Evolutionary conservation across 1,284 basidiomycete genomes (phyloP).

Genomic region (Wolfiporia cocos): DNA sequence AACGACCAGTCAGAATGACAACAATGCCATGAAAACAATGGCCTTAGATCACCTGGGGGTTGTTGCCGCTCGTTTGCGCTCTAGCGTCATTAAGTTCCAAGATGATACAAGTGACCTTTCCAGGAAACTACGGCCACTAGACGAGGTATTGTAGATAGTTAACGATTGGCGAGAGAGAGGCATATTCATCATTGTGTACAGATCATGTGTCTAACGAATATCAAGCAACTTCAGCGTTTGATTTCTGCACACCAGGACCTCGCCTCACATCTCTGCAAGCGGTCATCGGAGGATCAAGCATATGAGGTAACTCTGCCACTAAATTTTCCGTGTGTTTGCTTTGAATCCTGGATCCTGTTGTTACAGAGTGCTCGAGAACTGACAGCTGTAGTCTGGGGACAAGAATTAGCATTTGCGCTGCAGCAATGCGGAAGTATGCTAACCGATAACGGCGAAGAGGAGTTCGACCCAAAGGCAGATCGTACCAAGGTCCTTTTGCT

Average conservation of each 20-base stretch:
- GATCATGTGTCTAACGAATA: slow-evolving; percentile 50
- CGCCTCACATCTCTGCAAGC: slow-evolving; percentile 56
- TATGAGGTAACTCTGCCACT: slow-evolving; percentile 51
- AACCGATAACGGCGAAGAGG: slow-evolving; percentile 27
- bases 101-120: slow-evolving; percentile 10
- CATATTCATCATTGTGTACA: slow-evolving; percentile 29
- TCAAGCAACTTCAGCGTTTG: slow-evolving; percentile 51
- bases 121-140: slow-evolving; percentile 48
- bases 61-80: slow-evolving; percentile 80
- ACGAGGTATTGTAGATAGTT: slow-evolving; percentile 51
- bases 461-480: slow-evolving; percentile 20
- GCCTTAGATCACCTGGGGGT: slow-evolving; percentile 90
- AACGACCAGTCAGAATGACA: slow-evolving; percentile 55
- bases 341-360: slow-evolving; percentile 1
- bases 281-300: slow-evolving; percentile 71
- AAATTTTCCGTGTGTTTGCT: too few relatives aligned
- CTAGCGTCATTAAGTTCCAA: slow-evolving; percentile 46
- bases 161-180: too few relatives aligned
- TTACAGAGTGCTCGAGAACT: slow-evolving; percentile 72
- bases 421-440: slow-evolving; percentile 45
- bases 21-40: slow-evolving; percentile 78
- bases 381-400: slow-evolving; percentile 64
- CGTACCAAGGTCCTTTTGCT: slow-evolving; percentile 37
- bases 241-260: slow-evolving; percentile 58
- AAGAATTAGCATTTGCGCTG: slow-evolving; percentile 63